Evolutionary conservation across 2,329 filamentous ascomycete species (phyloP).

Genomic region (Fusarium haematococcum): DNA sequence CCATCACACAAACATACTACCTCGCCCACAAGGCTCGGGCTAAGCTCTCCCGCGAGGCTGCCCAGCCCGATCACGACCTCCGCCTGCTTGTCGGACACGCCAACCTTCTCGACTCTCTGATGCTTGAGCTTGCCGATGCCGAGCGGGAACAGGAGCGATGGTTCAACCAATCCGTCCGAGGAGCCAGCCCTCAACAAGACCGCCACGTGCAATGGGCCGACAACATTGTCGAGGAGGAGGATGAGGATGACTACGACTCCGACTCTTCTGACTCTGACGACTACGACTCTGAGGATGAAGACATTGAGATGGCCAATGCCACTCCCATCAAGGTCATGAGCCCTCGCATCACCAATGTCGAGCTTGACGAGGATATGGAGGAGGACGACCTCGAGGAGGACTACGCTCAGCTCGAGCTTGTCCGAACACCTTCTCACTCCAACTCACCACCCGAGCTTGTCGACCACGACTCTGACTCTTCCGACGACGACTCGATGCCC

Average conservation of each 20-base stretch:
- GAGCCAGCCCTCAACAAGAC: constrained; percentile 70
- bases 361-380: constrained; percentile 59
- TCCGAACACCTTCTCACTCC: constrained; percentile 75
- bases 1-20: constrained; percentile 97
- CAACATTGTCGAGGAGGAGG: constrained; percentile 77
- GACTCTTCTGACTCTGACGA: constrained; percentile 65
- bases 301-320: constrained; percentile 67
- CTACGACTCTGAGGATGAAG: constrained; percentile 66
- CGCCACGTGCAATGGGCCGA: constrained; percentile 91
- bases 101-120: constrained; percentile 96
- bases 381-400: constrained; percentile 72
- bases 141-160: constrained; percentile 96
- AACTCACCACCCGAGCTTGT: constrained; percentile 77
- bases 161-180: constrained; percentile 96
- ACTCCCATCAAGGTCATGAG: constrained; percentile 57
- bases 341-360: constrained; percentile 51
- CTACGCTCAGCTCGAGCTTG: constrained; percentile 74
- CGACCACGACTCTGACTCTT: constrained; percentile 76
- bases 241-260: constrained; percentile 76
- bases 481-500: constrained; percentile 81
- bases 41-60: constrained; percentile 95
- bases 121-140: constrained; percentile 91
- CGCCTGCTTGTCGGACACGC: constrained; percentile 96
- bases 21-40: constrained; percentile 95
- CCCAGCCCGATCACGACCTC: constrained; percentile 92